These are phyloP conservation scores for Phytophthora constricta DNA, from an alignment of 352 stramenopile species.

Conservation along the genomic window DNA sequence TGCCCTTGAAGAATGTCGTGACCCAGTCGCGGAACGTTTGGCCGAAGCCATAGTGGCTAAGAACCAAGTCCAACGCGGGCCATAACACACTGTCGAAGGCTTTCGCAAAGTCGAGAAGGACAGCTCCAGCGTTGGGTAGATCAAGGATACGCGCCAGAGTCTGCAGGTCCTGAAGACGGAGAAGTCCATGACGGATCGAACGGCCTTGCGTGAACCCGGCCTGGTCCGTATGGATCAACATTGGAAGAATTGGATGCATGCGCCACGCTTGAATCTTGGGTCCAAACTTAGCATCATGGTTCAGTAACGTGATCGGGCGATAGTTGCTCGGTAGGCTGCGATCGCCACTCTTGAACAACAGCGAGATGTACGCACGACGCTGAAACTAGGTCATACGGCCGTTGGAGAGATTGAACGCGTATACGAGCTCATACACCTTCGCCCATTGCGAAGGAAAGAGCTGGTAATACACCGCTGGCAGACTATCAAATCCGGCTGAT, in stretches of 20 bases:
- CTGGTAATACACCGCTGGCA: constrained; percentile 23
- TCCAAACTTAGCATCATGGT: constrained; percentile 27
- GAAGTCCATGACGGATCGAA: constrained; percentile 6
- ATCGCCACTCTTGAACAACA: constrained; percentile 18
- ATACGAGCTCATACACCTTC: constrained; percentile 20
- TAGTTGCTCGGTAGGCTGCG: constrained; percentile 2
- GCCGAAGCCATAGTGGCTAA: constrained; percentile 20
- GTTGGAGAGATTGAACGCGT: constrained; percentile 5
- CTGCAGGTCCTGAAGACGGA: constrained; percentile 25
- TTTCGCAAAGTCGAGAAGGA: constrained; percentile 27
- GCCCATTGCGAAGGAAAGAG: constrained; percentile 5
- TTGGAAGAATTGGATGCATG: constrained; percentile 6
- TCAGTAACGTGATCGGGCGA: constrained; percentile 16
- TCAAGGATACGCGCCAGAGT: not conserved
- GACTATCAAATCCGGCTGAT: constrained; percentile 10
- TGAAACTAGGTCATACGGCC: constrained; percentile 21
- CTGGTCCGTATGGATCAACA: constrained; percentile 5
- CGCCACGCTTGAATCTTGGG: constrained; percentile 15
- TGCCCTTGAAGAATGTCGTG: constrained; percentile 13
- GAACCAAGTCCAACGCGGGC: constrained; percentile 7
- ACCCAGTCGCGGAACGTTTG: constrained; percentile 8
- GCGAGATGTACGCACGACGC: constrained; percentile 11
- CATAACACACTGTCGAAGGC: constrained; percentile 30
- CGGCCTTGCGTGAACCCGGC: constrained; percentile 4
- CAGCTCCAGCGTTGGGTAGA: not conserved